phyloP scores from a whole-genome alignment of 1,284 basidiomycete species.

The Leccinum fallax region DNA sequence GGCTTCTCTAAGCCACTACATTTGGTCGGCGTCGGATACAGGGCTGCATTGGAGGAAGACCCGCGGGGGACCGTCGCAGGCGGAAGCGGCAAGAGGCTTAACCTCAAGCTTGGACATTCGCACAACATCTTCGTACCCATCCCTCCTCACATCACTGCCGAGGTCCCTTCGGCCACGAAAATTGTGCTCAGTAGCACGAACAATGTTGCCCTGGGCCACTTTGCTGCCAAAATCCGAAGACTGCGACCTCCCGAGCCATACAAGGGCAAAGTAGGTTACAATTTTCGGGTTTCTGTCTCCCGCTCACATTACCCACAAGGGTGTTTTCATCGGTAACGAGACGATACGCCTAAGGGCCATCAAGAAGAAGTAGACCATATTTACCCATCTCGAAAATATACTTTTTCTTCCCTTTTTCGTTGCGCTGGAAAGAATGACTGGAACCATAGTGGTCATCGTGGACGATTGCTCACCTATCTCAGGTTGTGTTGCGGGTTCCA shows the following conservation, averaged over 20 bases:
- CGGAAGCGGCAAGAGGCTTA: constrained; percentile 65
- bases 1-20: constrained; percentile 85
- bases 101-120: constrained; percentile 91
- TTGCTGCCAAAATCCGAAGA: constrained; percentile 84
- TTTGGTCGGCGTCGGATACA: constrained; percentile 95
- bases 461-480: neutral
- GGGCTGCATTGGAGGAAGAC: constrained; percentile 86
- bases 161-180: constrained; percentile 72
- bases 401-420: neutral
- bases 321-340: constrained; percentile 90
- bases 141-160: constrained; percentile 76
- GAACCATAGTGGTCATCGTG: neutral
- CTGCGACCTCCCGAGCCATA: constrained; percentile 95
- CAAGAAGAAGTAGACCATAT: constrained; percentile 87
- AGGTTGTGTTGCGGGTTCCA: neutral
- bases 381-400: constrained; percentile 7
- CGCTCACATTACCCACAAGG: constrained; percentile 47
- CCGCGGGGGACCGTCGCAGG: constrained; percentile 65
- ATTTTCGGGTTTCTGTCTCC: constrained; percentile 4
- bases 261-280: constrained; percentile 84
- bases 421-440: neutral
- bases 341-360: constrained; percentile 88
- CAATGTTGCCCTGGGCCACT: constrained; percentile 82
- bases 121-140: constrained; percentile 86
- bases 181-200: constrained; percentile 69